Evolutionary conservation across 805 yeast genomes (phyloP).

Genomic region (Zygosaccharomyces siamensis): DNA sequence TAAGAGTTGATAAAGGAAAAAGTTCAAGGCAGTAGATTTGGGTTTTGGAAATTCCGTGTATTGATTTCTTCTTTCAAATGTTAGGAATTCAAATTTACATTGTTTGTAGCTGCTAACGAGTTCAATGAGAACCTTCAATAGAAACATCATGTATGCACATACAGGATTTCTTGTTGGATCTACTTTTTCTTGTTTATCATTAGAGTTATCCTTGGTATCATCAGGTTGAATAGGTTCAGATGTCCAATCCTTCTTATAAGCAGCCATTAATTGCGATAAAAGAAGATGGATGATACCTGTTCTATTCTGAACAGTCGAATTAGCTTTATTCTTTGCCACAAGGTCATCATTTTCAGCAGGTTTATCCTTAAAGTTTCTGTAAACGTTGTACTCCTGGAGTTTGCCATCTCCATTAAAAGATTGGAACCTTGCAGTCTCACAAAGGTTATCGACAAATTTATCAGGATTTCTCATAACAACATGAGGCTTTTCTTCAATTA

Average conservation of each 20-base stretch:
- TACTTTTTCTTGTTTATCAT: conserved; percentile 30
- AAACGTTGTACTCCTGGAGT: conserved; percentile 25
- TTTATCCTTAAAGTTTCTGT: conserved; percentile 22
- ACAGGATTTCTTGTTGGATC: conserved; percentile 47
- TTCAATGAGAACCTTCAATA: conserved; percentile 65
- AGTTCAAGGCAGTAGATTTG: conserved; percentile 69
- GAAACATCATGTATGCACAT: conserved; percentile 62
- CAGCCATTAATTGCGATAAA: conserved; percentile 59
- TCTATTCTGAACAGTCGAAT: conserved; percentile 19
- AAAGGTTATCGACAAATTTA: conserved; percentile 42
- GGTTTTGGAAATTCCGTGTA: conserved; percentile 51
- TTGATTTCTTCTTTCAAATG: conserved; percentile 58
- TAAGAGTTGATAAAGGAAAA: conserved; percentile 68
- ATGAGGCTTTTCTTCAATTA: conserved; percentile 48
- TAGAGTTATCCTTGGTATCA: conserved; percentile 28
- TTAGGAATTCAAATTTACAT: conserved; percentile 75
- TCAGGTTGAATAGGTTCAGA: conserved; percentile 34
- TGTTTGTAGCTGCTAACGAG: conserved; percentile 72
- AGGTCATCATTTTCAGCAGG: conserved; percentile 25
- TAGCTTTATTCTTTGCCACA: conserved; percentile 13
- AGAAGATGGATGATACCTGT: conserved; percentile 63
- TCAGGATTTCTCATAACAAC: conserved; percentile 46
- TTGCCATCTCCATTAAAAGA: conserved; percentile 41
- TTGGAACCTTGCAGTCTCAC: conserved; percentile 41
- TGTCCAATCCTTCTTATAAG: conserved; percentile 39